Percentiles rank a stretch among this genome's conserved stretches.
phyloP scores from a whole-genome alignment of 495 filamentous ascomycete genomes.

The Halenospora varia region DNA sequence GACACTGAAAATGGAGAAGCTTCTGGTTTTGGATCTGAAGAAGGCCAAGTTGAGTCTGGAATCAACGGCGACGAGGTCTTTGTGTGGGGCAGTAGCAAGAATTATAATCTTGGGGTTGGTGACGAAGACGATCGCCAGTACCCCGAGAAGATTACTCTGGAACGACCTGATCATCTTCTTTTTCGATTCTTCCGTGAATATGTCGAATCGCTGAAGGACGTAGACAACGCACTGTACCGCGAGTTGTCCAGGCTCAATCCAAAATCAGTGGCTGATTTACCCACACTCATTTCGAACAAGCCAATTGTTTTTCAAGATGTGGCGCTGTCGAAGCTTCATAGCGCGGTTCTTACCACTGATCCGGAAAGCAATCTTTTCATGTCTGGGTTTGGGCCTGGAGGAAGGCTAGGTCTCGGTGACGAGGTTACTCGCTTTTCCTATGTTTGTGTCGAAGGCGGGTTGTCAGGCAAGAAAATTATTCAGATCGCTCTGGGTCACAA shows the following conservation, averaged over 20 bases:
- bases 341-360: slow-evolving; percentile 85
- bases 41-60: slow-evolving; percentile 9
- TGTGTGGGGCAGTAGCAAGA: slow-evolving; percentile 93
- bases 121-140: slow-evolving; percentile 92
- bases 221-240: slow-evolving; percentile 23
- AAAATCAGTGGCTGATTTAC: slow-evolving; percentile 50
- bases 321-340: slow-evolving; percentile 86
- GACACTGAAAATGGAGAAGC: slow-evolving; percentile 31
- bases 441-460: slow-evolving; percentile 65
- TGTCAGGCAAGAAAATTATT: slow-evolving; percentile 65
- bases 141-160: slow-evolving; percentile 74
- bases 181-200: slow-evolving; percentile 62
- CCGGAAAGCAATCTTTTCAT: slow-evolving; percentile 88
- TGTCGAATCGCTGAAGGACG: slow-evolving; percentile 28
- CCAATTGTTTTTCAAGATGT: slow-evolving; percentile 72
- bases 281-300: slow-evolving; percentile 61
- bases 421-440: slow-evolving; percentile 84
- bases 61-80: slow-evolving; percentile 77
- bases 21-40: slow-evolving; percentile 23
- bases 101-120: slow-evolving; percentile 84
- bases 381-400: slow-evolving; percentile 88
- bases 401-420: slow-evolving; percentile 85
- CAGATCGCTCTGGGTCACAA: slow-evolving; percentile 83
- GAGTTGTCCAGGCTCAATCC: slow-evolving; percentile 26
- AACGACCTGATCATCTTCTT: slow-evolving; percentile 77